Evolutionary conservation across 352 stramenopile species (phyloP), one percentile per base, ranked within the genome.

Genomic region (Elongisporangium prolatum): DNA sequence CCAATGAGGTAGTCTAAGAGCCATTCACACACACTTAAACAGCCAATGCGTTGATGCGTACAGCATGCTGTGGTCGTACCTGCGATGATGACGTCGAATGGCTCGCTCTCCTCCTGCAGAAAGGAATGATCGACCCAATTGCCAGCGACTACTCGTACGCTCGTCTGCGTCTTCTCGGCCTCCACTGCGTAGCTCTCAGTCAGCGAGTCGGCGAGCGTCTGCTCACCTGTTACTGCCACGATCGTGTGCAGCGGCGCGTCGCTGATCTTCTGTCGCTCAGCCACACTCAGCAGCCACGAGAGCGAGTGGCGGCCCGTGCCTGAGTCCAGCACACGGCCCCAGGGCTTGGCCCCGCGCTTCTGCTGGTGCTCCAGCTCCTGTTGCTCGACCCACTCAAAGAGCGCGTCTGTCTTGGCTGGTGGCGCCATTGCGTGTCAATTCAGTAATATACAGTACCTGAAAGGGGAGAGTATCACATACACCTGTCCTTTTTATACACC

Each of bases 231-330:
- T 50, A 95, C 84, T 18, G 86, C 86, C 34, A 87, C 82, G 21
- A 84, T 56, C 54, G 77, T 64, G 16, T 65, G 51, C 58, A 84
- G 58, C 20, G 65, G 38, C 9, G 49, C 61, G 17, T 81, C 62
- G 37, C 57, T 59, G 47, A 37, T 53, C 20, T 21, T 25, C 20
- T 21, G 21, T 21, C 48, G 20, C 18, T 25, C 51, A 17, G 22
- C 25, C 17, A 90, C 6, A 49, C 55, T 47, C 60, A 72, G 80
- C 18, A 98, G 81, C 92, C 92, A 98, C 38, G 79, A 68, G 13
- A 98, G 64, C 40, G 87, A 97, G 68, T 98, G 92, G 56, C 76
- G 71, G 21, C 92, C 92, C 0, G 92, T 98, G 17, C 92, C 92
- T 2, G 90, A 80, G 74, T 98, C 92, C 3, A 98, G 73, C 47